Percentiles rank a stretch among this genome's conserved stretches.
These are phyloP conservation scores for Panellus pusillus DNA, from an alignment of 768 basidiomycete species.

Conservation along the genomic window DNA sequence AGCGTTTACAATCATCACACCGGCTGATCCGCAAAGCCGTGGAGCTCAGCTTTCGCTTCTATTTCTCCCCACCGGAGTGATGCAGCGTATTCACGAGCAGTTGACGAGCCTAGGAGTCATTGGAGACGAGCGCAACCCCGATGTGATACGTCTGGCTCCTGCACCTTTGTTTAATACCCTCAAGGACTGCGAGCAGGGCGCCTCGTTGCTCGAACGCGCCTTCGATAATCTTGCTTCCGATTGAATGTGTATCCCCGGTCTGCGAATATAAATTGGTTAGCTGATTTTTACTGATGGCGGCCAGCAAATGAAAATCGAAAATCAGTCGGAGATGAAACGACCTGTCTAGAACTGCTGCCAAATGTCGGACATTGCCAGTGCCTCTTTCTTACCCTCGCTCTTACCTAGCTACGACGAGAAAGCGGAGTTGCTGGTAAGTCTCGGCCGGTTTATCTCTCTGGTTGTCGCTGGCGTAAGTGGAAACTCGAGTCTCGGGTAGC, in stretches of 20 bases:
- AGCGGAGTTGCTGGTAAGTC: background rate
- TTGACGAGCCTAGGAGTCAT: conserved; percentile 75
- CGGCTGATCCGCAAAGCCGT: conserved; percentile 59
- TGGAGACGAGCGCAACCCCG: conserved; percentile 89
- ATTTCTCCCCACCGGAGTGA: conserved; percentile 67
- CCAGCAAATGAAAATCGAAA: too few species aligned
- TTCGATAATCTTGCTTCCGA: conserved; percentile 32
- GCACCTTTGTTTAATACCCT: conserved; percentile 84
- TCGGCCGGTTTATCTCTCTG: background rate
- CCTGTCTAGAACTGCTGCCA: background rate
- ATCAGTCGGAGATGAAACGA: background rate
- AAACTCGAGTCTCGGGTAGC: too few species aligned
- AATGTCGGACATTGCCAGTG: too few species aligned
- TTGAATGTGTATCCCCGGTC: background rate
- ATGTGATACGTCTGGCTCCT: conserved; percentile 89
- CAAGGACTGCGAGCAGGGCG: conserved; percentile 74
- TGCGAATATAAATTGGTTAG: background rate
- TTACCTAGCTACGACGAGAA: background rate
- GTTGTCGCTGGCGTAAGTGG: too few species aligned
- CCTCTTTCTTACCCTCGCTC: too few species aligned
- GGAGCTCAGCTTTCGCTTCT: conserved; percentile 89
- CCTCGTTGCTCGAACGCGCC: conserved; percentile 59
- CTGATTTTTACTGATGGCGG: too few species aligned
- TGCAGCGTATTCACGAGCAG: conserved; percentile 66
- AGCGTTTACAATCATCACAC: conserved; percentile 93